Conservation (phyloP, 2,329 filamentous ascomycete genomes). For the Fusarium denticulatum region DNA sequence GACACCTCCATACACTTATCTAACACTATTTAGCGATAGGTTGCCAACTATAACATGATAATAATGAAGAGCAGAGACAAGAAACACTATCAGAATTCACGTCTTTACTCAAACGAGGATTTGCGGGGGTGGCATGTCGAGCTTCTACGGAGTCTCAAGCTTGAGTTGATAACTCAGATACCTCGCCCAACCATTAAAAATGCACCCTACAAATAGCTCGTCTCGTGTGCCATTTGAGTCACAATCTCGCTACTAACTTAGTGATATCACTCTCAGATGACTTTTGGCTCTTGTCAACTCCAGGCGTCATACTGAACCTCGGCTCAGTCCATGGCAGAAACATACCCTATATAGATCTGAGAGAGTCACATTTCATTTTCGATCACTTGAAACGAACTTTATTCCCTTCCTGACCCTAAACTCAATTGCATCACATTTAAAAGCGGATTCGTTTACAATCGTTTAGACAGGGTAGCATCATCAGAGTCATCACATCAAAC, state of each 20-base stretch:
- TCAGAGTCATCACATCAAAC: neutral
- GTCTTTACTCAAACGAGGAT: neutral
- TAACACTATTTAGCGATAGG: no score
- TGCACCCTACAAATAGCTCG: neutral
- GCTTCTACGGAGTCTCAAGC: neutral
- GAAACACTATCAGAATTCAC: no score
- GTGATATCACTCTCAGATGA: no score
- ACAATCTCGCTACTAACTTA: rapidly evolving
- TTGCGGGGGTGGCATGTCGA: rapidly evolving
- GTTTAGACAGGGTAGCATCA: neutral
- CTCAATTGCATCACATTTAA: neutral
- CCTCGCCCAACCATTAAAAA: neutral
- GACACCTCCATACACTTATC: no score
- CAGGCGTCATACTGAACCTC: neutral
- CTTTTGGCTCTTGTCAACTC: neutral
- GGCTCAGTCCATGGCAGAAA: rapidly evolving
- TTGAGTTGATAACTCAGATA: neutral
- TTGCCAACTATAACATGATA: no score
- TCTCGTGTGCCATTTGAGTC: neutral
- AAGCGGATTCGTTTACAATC: no score
- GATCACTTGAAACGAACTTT: neutral
- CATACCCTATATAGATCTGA: neutral
- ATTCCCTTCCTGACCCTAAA: no score
- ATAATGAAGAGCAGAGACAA: neutral
- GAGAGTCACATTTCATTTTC: neutral